A percentile compares a stretch with the other conserved stretches of the same genome.
Conservation (phyloP, 2,329 filamentous ascomycete species). For the Aureobasidium sp. region DNA sequence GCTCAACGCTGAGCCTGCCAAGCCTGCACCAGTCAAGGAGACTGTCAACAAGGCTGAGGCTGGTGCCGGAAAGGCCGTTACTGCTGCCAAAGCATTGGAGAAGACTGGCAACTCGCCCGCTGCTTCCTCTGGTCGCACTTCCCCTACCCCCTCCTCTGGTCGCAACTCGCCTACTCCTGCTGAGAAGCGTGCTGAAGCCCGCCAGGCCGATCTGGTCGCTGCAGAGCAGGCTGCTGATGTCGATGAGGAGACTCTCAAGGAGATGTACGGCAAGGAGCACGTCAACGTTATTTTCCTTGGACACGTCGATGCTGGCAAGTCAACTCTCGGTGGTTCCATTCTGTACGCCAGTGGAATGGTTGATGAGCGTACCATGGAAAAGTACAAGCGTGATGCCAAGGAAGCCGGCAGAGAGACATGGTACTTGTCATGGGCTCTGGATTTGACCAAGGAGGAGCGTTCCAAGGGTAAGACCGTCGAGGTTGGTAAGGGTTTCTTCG, state of each 20-base stretch:
- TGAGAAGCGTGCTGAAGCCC: conserved; percentile 43
- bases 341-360: conserved; percentile 96
- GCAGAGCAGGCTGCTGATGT: conserved; percentile 74
- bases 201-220: conserved; percentile 74
- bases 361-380: conserved; percentile 96
- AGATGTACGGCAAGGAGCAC: conserved; percentile 91
- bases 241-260: conserved; percentile 78
- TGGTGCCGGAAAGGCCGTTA: conserved; percentile 74
- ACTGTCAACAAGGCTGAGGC: conserved; percentile 40
- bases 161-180: conserved; percentile 65
- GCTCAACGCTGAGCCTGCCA: conserved; percentile 42
- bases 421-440: conserved; percentile 98
- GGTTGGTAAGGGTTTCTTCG: conserved; percentile 91
- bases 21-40: conserved; percentile 34
- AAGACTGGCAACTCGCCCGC: conserved; percentile 68
- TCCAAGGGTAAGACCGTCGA: conserved; percentile 97
- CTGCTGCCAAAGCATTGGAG: conserved; percentile 82
- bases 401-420: conserved; percentile 94
- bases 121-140: conserved; percentile 60
- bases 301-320: conserved; percentile 97
- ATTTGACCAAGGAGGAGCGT: conserved; percentile 93
- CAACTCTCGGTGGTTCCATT: conserved; percentile 87
- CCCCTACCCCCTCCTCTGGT: conserved; percentile 75
- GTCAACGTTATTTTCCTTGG: conserved; percentile 97
- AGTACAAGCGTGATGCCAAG: conserved; percentile 95